Evolutionary conservation across 2,329 filamentous ascomycete genomes (phyloP), one percentile per base, ranked within the genome.

Genomic region (Penicillium sp.): DNA sequence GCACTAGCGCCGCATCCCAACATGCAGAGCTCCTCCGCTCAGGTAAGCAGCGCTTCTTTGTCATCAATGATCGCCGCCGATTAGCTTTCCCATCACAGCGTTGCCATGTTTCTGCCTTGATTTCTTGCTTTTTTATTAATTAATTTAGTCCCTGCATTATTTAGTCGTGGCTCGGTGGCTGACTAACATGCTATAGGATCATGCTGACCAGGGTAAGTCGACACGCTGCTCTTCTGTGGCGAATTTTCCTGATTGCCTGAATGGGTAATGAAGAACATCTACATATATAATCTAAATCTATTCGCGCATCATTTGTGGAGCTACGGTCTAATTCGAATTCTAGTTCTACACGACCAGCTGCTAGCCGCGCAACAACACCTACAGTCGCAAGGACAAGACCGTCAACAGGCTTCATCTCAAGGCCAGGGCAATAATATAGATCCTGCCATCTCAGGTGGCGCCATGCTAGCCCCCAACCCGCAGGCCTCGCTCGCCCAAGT

Each of bases 291-390:
- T n/a, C n/a, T n/a, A n/a, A n/a, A n/a, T n/a, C n/a, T n/a, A n/a
- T n/a, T n/a, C n/a, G n/a, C n/a, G n/a, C n/a, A n/a, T n/a, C n/a
- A n/a, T n/a, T n/a, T n/a, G n/a, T n/a, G n/a, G n/a, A n/a, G n/a
- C n/a, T n/a, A n/a, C n/a, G n/a, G n/a, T n/a, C n/a, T n/a, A n/a
- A n/a, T n/a, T n/a, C n/a, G n/a, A n/a, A n/a, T 24, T 23, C 16
- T 64, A 86, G 83, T 82, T 68, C 79, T 86, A 67, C 80, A 83
- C 72, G 83, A 86, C 67, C 83, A 85, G 65, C 81, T 86, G 46
- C 77, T 86, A 63, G 82, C 75, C 57, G 73, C 72, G 46, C 73
- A 74, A 61, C 73, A 75, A 52, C 71, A 77, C 45, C 64, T 74
- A 57, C 65, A 80, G 64, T 76, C 78, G 55, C 78, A 79, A 59